Percentiles rank a stretch among this genome's conserved stretches.
phyloP scores from a whole-genome alignment of 2,329 filamentous ascomycete genomes.

The Sporothrix dimorphospora region DNA sequence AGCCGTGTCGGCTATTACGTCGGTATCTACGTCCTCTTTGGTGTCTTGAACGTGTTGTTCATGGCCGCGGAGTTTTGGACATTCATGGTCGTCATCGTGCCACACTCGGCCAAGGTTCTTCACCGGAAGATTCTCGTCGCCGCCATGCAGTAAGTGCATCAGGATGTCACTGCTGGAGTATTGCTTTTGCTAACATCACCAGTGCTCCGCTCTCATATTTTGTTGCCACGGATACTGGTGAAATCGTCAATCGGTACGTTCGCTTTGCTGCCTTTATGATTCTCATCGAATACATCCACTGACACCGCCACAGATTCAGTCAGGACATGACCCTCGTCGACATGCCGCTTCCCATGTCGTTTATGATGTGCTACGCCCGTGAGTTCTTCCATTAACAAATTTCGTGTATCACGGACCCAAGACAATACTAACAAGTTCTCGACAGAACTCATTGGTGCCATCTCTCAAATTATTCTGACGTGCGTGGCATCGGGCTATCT shows the following conservation, averaged over 20 bases:
- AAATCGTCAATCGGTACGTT: slow-evolving; percentile 39
- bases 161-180: no score
- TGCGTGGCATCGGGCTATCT: slow-evolving; percentile 50
- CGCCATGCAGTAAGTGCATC: slow-evolving; percentile 31
- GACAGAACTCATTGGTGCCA: slow-evolving; percentile 34
- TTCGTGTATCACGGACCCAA: neutral
- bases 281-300: neutral
- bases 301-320: slow-evolving; percentile 24
- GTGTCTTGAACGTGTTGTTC: slow-evolving; percentile 32
- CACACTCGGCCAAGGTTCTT: slow-evolving; percentile 38
- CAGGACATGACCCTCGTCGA: slow-evolving; percentile 30
- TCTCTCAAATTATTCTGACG: slow-evolving; percentile 52
- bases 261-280: neutral
- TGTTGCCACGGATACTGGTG: slow-evolving; percentile 41
- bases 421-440: neutral
- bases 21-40: slow-evolving; percentile 42
- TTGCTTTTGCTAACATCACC: neutral
- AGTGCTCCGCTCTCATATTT: slow-evolving; percentile 43
- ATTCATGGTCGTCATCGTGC: slow-evolving; percentile 42
- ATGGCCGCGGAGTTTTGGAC: slow-evolving; percentile 33
- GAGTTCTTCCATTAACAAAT: neutral
- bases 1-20: slow-evolving; percentile 43
- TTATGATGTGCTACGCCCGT: slow-evolving; percentile 31
- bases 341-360: slow-evolving; percentile 29
- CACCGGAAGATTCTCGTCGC: slow-evolving; percentile 38